phyloP scores from a whole-genome alignment of 345 rosid species.

The Arabis alpina region DNA sequence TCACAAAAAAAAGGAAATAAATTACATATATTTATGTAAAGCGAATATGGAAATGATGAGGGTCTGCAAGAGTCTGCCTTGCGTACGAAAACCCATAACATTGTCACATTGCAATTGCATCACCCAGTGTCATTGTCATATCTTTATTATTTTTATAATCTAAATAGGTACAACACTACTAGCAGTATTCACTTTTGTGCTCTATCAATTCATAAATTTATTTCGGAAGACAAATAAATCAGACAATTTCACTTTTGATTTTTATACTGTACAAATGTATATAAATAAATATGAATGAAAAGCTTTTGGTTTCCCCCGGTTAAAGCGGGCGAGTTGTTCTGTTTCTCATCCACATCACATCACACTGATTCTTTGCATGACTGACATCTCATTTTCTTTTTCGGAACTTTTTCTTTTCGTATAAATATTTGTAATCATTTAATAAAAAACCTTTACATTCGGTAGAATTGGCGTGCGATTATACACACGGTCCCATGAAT shows the following conservation, averaged over 20 bases:
- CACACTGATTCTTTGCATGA: constrained; percentile 42
- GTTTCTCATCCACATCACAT: constrained; percentile 16
- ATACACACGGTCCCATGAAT: constrained; percentile 27
- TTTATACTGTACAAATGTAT: no score
- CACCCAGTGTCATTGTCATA: constrained; percentile 31
- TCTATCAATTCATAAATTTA: constrained; percentile 1
- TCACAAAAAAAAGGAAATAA: no score
- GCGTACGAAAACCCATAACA: constrained; percentile 63
- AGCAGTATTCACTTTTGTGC: neutral
- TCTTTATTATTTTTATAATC: neutral
- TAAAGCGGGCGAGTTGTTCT: constrained; percentile 42
- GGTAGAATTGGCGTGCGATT: constrained; percentile 24
- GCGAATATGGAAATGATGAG: constrained; percentile 38
- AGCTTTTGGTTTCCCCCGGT: constrained; percentile 34
- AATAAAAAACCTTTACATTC: neutral
- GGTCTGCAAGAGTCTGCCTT: constrained; percentile 40
- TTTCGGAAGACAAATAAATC: neutral
- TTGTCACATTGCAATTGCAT: constrained; percentile 59
- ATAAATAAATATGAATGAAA: neutral
- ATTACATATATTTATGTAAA: constrained; percentile 6
- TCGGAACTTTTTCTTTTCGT: constrained; percentile 14
- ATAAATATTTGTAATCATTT: neutral
- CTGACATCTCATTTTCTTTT: constrained; percentile 43
- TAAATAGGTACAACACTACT: neutral
- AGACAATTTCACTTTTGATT: neutral